Percentiles rank a stretch among this genome's conserved stretches.
Conservation (phyloP, 2,329 filamentous ascomycete species). For the Aspergillus melleus region DNA sequence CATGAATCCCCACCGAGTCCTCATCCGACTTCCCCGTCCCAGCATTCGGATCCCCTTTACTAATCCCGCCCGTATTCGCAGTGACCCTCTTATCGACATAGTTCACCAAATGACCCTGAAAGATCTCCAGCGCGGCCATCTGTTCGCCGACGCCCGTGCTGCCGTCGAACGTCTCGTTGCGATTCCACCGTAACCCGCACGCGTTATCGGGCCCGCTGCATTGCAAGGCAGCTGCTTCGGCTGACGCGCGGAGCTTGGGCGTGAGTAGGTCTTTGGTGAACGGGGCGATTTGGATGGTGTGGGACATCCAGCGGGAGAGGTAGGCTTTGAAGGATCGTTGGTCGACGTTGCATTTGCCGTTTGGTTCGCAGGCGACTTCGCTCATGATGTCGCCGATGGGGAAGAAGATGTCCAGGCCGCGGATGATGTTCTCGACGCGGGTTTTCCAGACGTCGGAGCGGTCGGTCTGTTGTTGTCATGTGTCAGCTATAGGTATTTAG, state of each 20-base stretch:
- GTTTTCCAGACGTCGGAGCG: slow-evolving; percentile 47
- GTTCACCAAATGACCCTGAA: slow-evolving; percentile 54
- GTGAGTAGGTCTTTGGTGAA: slow-evolving; percentile 54
- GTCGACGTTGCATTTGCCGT: slow-evolving; percentile 40
- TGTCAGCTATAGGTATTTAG: slow-evolving; percentile 20
- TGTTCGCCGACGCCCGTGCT: slow-evolving; percentile 39
- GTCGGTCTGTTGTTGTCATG: slow-evolving; percentile 32
- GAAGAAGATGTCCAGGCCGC: slow-evolving; percentile 46
- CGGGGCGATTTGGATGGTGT: slow-evolving; percentile 58
- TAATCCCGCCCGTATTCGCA: slow-evolving; percentile 57
- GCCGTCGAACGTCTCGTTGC: slow-evolving; percentile 32
- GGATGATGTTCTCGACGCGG: slow-evolving; percentile 55
- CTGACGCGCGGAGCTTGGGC: slow-evolving; percentile 54
- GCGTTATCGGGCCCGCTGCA: slow-evolving; percentile 36
- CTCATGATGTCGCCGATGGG: slow-evolving; percentile 21
- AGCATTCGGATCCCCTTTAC: slow-evolving; percentile 42
- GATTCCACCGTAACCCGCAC: slow-evolving; percentile 43
- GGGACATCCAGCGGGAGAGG: slow-evolving; percentile 60
- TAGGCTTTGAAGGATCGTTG: slow-evolving; percentile 68
- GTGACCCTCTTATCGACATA: slow-evolving; percentile 40
- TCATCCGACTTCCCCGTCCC: slow-evolving; percentile 43
- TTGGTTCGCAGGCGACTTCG: slow-evolving; percentile 51
- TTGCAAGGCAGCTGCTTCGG: slow-evolving; percentile 51
- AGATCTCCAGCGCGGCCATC: slow-evolving; percentile 52
- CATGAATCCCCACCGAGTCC: slow-evolving; percentile 44